Percentiles rank a stretch among this genome's conserved stretches.
These are phyloP conservation scores for Botrytis galanthina DNA, from an alignment of 2,329 filamentous ascomycete genomes.

Conservation along the genomic window DNA sequence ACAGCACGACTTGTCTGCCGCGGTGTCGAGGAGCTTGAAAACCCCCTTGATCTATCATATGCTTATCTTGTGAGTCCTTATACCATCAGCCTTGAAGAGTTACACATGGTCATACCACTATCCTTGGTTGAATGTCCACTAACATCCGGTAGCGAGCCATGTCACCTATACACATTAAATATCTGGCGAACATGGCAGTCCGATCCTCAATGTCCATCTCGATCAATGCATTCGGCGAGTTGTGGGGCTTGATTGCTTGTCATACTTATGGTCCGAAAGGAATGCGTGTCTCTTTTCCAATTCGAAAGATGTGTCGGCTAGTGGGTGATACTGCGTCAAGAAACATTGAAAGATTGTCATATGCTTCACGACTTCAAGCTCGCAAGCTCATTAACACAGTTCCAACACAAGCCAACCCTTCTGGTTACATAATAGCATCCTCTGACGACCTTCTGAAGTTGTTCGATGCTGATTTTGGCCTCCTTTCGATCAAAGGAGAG, in stretches of 20 bases:
- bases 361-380: conserved; percentile 79
- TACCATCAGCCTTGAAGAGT: not conserved
- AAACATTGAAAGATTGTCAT: conserved; percentile 85
- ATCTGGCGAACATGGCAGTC: conserved; percentile 83
- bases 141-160: conserved; percentile 61
- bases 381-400: conserved; percentile 85
- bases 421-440: conserved; percentile 86
- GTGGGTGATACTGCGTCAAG: conserved; percentile 82
- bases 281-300: conserved; percentile 90
- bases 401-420: conserved; percentile 76
- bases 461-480: conserved; percentile 83
- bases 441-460: conserved; percentile 81
- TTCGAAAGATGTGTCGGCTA: conserved; percentile 86
- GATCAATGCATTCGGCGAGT: conserved; percentile 77
- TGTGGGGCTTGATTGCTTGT: conserved; percentile 87
- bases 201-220: conserved; percentile 95
- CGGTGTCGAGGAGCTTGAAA: conserved; percentile 68
- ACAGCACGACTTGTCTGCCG: conserved; percentile 82
- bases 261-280: conserved; percentile 75
- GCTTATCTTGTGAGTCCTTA: conserved; percentile 58
- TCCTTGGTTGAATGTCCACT: not conserved
- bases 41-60: conserved; percentile 66
- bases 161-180: conserved; percentile 87
- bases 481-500: conserved; percentile 82
- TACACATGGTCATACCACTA: not conserved